Base-by-base conservation (phyloP, 306 rosid genomes). In the Casuarina cunninghamiana region DNA sequence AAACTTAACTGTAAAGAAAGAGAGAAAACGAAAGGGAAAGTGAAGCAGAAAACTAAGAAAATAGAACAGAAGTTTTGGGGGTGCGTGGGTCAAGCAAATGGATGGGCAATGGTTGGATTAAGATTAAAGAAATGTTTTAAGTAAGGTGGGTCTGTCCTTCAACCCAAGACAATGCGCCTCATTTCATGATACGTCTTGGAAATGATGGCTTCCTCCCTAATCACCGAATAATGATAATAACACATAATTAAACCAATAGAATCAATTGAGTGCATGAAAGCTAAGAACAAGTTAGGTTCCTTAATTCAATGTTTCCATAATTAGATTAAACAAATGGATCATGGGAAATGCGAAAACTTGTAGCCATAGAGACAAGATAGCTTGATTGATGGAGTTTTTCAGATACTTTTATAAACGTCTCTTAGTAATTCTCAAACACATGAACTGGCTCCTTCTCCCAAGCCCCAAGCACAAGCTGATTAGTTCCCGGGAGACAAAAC, bases 131-230 rank as follows among this genome's bases (percentile, higher is more conserved):
- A 83, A 55, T 82, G 82, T 81, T 72, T 79, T 54, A 67, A 76
- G 73, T 62, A 76, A 83, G 84, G 85, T 83, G 81, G 85, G 88
- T 84, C 75, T 69, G 88, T 75, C 87, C 87, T 78, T 88, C 85
- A 82, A 76, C 79, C 84, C 82, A 82, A 81, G 82, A 67, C 82
- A 86, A 77, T 68, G 87, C 81, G 74, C 85, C 86, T 82, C 62
- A 81, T 54, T 86, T 86, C 84, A 79, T 80, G 75, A 79, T 54
- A 80, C 78, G 77, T 72, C 81, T 87, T 83, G 76, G 84, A 78
- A 72, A 69, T 66, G 82, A 78, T 83, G 89, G 72, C 80, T 62
- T 26, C 0, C 32, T 26, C 32, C 32, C 32, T 26, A 26, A 26
- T 26, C 32, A 26, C 32, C 32, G 32, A 26, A 0, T 26, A 26